Conservation (phyloP, 2,329 filamentous ascomycete species). For the Ampelomyces quisqualis region DNA sequence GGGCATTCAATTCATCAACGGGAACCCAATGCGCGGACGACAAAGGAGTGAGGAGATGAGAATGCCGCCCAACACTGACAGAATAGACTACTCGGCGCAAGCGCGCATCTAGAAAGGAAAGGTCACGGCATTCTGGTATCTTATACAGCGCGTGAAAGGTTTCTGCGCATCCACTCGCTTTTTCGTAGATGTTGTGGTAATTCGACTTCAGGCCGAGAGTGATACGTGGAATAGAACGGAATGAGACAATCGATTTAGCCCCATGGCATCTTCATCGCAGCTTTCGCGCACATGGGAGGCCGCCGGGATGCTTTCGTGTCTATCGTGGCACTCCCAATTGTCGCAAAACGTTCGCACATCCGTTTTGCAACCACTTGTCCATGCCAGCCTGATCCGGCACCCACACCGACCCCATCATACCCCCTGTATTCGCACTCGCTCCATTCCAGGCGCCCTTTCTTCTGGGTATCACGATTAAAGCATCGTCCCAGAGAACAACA, state of each 20-base stretch:
- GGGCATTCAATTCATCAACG: slow-evolving; percentile 2
- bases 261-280: too few species aligned
- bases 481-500: slow-evolving; percentile 47
- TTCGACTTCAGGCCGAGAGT: background rate
- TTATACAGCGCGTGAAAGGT: background rate
- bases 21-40: background rate
- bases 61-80: background rate
- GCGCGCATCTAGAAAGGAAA: background rate
- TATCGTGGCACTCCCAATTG: slow-evolving; percentile 35
- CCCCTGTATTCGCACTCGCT: slow-evolving; percentile 49
- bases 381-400: slow-evolving; percentile 38
- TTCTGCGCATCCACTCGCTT: slow-evolving; percentile 1
- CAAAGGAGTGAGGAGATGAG: background rate
- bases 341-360: slow-evolving; percentile 40
- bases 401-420: slow-evolving; percentile 52
- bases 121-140: background rate
- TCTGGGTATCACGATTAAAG: slow-evolving; percentile 53
- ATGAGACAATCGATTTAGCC: too few species aligned
- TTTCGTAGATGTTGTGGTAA: background rate
- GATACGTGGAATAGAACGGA: background rate
- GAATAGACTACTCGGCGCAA: background rate
- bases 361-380: slow-evolving; percentile 44
- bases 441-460: slow-evolving; percentile 38
- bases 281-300: too few species aligned
- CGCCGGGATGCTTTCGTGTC: background rate